These are phyloP conservation scores for Eragrostis nindensis DNA, from an alignment of 176 grass and related monocot genomes.

Conservation along the genomic window DNA sequence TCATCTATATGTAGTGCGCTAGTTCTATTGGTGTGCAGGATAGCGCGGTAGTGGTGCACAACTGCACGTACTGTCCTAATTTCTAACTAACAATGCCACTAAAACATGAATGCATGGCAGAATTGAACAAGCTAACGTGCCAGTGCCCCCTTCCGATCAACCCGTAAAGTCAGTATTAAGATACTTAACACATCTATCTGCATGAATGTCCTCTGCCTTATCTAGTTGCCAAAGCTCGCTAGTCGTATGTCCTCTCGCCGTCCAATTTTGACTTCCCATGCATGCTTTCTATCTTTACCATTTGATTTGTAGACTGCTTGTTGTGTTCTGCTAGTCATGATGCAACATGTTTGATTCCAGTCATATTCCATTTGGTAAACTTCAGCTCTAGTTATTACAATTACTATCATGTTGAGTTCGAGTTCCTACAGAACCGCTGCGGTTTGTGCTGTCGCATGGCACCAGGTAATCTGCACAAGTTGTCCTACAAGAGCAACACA, in stretches of 20 bases:
- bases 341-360: not conserved
- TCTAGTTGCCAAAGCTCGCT: not conserved
- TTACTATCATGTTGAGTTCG: not conserved
- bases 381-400: not conserved
- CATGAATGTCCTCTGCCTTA: not conserved
- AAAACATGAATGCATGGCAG: not conserved
- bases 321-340: not conserved
- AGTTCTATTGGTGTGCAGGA: not conserved
- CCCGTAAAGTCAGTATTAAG: conserved; percentile 25
- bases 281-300: conserved; percentile 17
- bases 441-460: too few relatives aligned
- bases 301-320: not conserved
- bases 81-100: conserved; percentile 38
- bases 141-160: conserved; percentile 15
- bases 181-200: conserved; percentile 23
- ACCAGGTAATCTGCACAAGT: too few relatives aligned
- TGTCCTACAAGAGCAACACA: too few relatives aligned
- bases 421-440: too few relatives aligned
- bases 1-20: not conserved
- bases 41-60: conserved; percentile 20
- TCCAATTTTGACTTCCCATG: conserved; percentile 41
- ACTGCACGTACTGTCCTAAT: not conserved
- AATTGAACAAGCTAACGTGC: not conserved
- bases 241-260: conserved; percentile 31
- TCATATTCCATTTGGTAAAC: not conserved